These are phyloP conservation scores for Botryotinia narcissicola DNA, from an alignment of 2,329 filamentous ascomycete species.

Conservation along the genomic window DNA sequence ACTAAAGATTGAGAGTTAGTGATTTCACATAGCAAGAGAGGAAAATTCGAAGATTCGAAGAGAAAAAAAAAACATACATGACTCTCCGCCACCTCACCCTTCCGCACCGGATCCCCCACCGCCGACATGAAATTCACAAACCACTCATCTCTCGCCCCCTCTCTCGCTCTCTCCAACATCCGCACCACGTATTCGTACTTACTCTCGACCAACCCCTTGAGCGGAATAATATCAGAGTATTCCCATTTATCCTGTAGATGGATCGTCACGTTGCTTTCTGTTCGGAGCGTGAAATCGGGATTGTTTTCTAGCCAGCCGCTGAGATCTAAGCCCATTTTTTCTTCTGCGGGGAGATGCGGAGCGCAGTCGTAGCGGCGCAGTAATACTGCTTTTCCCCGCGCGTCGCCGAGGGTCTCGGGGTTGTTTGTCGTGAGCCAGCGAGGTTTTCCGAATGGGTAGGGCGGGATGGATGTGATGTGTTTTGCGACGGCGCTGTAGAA, in stretches of 20 bases:
- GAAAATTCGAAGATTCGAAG: background rate
- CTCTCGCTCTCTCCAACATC: slow-evolving; percentile 41
- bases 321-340: slow-evolving; percentile 42
- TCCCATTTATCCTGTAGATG: slow-evolving; percentile 50
- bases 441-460: slow-evolving; percentile 37
- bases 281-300: slow-evolving; percentile 52
- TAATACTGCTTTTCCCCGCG: slow-evolving; percentile 65
- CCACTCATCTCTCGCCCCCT: slow-evolving; percentile 34
- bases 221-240: slow-evolving; percentile 41
- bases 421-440: slow-evolving; percentile 60
- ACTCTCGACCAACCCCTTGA: slow-evolving; percentile 42
- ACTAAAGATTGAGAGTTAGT: slow-evolving; percentile 22
- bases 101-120: slow-evolving; percentile 40
- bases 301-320: slow-evolving; percentile 63
- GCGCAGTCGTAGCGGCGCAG: slow-evolving; percentile 61
- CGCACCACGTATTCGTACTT: slow-evolving; percentile 43
- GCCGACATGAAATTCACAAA: slow-evolving; percentile 47
- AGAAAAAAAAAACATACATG: slow-evolving; percentile 30
- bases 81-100: slow-evolving; percentile 43
- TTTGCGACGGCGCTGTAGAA: slow-evolving; percentile 50
- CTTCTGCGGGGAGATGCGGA: slow-evolving; percentile 37
- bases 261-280: slow-evolving; percentile 40
- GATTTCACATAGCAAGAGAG: background rate
- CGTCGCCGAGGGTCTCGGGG: slow-evolving; percentile 60
- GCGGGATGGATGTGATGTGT: slow-evolving; percentile 47